Evolutionary conservation across 805 yeast species (phyloP).

Genomic region (Candida golubevii): DNA sequence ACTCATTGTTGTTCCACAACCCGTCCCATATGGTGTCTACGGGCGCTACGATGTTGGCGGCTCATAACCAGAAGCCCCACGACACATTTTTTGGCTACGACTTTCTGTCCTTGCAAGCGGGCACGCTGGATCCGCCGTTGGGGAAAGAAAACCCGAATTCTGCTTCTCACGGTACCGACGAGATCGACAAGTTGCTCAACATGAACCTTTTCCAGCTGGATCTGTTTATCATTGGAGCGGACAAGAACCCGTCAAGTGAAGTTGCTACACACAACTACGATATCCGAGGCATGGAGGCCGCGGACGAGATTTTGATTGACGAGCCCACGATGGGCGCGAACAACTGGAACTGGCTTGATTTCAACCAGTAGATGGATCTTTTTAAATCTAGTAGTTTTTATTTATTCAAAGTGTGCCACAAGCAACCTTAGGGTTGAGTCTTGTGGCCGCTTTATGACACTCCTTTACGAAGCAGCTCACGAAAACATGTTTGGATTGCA

Average conservation of each 20-base stretch:
- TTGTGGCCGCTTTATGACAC: too few species aligned
- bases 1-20: neutral
- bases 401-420: too few species aligned
- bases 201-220: constrained; percentile 37
- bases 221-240: constrained; percentile 24
- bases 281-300: constrained; percentile 22
- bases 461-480: too few species aligned
- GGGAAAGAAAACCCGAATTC: constrained; percentile 4
- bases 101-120: neutral
- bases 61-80: neutral
- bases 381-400: too few species aligned
- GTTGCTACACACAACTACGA: constrained; percentile 7
- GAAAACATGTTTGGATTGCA: too few species aligned
- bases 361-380: constrained; percentile 8
- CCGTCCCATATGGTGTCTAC: constrained; percentile 1
- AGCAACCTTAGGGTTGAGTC: too few species aligned
- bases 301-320: constrained; percentile 31
- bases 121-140: neutral
- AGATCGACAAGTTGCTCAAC: constrained; percentile 37
- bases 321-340: constrained; percentile 16
- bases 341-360: constrained; percentile 41
- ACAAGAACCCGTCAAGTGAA: constrained; percentile 6
- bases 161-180: constrained; percentile 25
- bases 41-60: neutral
- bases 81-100: constrained; percentile 8